Base-by-base conservation (phyloP, 345 rosid species). In the Boechera stricta region DNA sequence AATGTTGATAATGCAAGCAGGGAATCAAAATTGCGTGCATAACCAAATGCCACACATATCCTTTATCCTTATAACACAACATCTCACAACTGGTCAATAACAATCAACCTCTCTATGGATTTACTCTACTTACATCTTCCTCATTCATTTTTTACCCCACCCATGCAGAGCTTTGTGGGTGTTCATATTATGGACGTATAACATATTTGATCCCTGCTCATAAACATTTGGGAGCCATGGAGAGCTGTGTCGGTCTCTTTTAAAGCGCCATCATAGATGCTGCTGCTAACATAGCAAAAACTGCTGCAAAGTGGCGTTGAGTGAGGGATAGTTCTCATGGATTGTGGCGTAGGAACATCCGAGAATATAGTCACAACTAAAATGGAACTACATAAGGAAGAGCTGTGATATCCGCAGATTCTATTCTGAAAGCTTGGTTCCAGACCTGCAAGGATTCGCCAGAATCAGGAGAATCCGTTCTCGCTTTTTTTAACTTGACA, bases 321-420 rank as follows among this genome's bases (percentile, higher is more conserved):
- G 47, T 45, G 66, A 58, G 33, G 69, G 62, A 28, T 38, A 38
- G 2, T 51, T 62, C 54, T 64, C 70, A 18, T 41, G 28, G 64
- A 47, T 31, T 64, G 71, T 62, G 44, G 47, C 65, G 16, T 41
- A 36, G 48, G 33, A 69, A 51, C 56, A 69, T 69, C 56, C 47
- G 38, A 76, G 52, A 41, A 63, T 29, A 45, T 1, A 13, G 32
- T 44, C n/a, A 53, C 28, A 74, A 79, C 87, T 87, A 91, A 76
- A 80, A 88, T 16, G 94, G 94, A 79, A 89, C 76, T 51, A 89
- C 93, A 64, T 89, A 91, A 6, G 94, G 97, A 54, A 89, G 84
- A 61, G 94, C 94, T 62, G 53, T 72, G 57, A 91, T 49, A 64
- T 88, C 91, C 24, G 86, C 91, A 47, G 86, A 84, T 73, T 84